Evolutionary conservation across 2,329 filamentous ascomycete species (phyloP).

Genomic region (Colletotrichum navitas): DNA sequence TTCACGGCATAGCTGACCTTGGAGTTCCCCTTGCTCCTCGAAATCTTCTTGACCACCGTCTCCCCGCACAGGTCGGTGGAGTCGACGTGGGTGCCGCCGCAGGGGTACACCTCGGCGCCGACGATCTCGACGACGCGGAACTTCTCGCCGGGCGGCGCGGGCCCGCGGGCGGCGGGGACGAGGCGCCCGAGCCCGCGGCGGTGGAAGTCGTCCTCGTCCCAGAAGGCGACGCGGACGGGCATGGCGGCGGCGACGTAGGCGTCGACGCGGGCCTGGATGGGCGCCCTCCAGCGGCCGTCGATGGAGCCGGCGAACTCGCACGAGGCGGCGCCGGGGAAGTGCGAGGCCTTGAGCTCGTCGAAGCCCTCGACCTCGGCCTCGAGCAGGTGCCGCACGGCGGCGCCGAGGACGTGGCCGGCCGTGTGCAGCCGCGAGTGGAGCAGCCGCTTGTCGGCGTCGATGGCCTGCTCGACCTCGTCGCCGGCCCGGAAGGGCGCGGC

Average conservation of each 20-base stretch:
- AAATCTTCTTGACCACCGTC: slow-evolving; percentile 76
- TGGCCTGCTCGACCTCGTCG: slow-evolving; percentile 64
- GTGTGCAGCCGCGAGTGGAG: slow-evolving; percentile 79
- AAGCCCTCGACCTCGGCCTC: slow-evolving; percentile 65
- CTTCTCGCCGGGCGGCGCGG: slow-evolving; percentile 63
- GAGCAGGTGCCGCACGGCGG: slow-evolving; percentile 72
- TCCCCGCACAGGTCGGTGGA: slow-evolving; percentile 69
- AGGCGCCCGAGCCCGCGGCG: slow-evolving; percentile 66
- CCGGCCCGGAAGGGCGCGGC: slow-evolving; percentile 54
- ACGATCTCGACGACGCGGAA: slow-evolving; percentile 78
- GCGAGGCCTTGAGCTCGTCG: slow-evolving; percentile 77
- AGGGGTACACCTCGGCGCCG: slow-evolving; percentile 78
- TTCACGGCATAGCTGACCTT: slow-evolving; percentile 64
- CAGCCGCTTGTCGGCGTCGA: slow-evolving; percentile 71
- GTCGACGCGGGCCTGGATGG: slow-evolving; percentile 72
- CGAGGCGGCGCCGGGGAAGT: slow-evolving; percentile 75
- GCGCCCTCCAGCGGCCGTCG: slow-evolving; percentile 70
- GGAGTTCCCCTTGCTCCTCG: slow-evolving; percentile 72
- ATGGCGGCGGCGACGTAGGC: slow-evolving; percentile 67
- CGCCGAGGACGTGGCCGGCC: slow-evolving; percentile 78
- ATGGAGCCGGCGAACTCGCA: slow-evolving; percentile 78
- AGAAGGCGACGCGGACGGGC: slow-evolving; percentile 75
- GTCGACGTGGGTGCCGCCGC: slow-evolving; percentile 80
- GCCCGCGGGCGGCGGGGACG: slow-evolving; percentile 63
- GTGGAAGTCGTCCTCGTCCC: slow-evolving; percentile 73